A percentile compares a stretch with the other conserved stretches of the same genome.
Evolutionary conservation across 2,329 filamentous ascomycete genomes (phyloP).

Genomic region (Hypoxylon sp.): DNA sequence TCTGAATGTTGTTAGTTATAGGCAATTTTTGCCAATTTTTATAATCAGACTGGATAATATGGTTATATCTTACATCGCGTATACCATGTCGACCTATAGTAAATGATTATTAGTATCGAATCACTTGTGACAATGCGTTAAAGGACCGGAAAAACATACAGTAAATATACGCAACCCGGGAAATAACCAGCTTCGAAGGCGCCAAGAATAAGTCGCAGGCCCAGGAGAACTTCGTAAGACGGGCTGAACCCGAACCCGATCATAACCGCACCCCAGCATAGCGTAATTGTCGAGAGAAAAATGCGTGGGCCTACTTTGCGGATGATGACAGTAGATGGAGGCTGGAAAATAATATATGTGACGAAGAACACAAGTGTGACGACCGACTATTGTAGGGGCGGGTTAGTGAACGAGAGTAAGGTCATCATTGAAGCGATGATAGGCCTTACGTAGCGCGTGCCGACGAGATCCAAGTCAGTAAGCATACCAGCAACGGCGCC

Average conservation of each 20-base stretch:
- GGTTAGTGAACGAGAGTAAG: constrained; percentile 18
- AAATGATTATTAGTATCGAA: constrained; percentile 13
- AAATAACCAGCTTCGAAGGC: constrained; percentile 80
- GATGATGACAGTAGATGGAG: constrained; percentile 77
- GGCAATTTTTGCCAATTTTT: neutral
- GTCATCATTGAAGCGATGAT: constrained; percentile 57
- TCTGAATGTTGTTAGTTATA: constrained; percentile 56
- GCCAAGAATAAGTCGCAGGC: constrained; percentile 72
- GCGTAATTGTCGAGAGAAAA: constrained; percentile 68
- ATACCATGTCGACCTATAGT: constrained; percentile 73
- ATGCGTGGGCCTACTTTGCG: constrained; percentile 75
- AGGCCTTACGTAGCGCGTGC: constrained; percentile 57
- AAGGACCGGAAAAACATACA: constrained; percentile 58
- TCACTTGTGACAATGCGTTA: neutral
- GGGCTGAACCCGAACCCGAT: constrained; percentile 76
- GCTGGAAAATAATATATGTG: constrained; percentile 79
- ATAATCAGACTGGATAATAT: neutral
- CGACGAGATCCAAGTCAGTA: constrained; percentile 62
- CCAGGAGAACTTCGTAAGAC: constrained; percentile 67
- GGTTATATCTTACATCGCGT: constrained; percentile 68
- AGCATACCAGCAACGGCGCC: constrained; percentile 79
- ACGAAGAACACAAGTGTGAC: constrained; percentile 82
- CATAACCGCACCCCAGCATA: constrained; percentile 74
- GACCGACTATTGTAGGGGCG: constrained; percentile 61
- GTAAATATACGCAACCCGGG: constrained; percentile 77